A percentile compares a stretch with the other conserved stretches of the same genome.
These are phyloP conservation scores for Exophiala spinifera DNA, from an alignment of 2,329 filamentous ascomycete genomes.

Conservation along the genomic window DNA sequence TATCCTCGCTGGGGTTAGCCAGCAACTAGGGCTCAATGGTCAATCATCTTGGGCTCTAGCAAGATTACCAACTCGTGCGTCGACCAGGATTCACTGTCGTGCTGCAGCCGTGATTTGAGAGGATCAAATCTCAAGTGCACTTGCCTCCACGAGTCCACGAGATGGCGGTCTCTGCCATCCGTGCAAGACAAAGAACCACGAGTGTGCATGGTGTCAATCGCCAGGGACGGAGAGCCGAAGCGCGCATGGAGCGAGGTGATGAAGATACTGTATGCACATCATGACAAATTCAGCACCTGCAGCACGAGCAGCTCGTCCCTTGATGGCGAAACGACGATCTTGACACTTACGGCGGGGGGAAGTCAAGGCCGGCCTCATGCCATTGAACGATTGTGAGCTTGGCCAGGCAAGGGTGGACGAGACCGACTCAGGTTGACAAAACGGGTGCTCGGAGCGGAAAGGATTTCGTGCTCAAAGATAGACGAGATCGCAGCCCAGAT, in stretches of 20 bases:
- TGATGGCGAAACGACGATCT: too few relatives aligned
- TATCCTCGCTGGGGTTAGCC: not conserved
- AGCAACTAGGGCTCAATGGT: not conserved
- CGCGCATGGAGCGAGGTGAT: not conserved
- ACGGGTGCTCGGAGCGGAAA: not conserved
- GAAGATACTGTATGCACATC: not conserved
- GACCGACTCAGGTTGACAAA: not conserved
- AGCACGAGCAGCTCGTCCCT: too few relatives aligned
- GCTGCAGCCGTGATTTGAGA: constrained; percentile 1
- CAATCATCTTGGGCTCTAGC: not conserved
- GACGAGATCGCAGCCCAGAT: constrained; percentile 4
- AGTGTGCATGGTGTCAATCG: not conserved
- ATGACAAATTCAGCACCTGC: not conserved
- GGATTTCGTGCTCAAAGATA: not conserved
- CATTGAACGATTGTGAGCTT: not conserved
- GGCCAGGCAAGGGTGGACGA: not conserved
- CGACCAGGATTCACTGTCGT: not conserved
- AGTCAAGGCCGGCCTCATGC: too few relatives aligned
- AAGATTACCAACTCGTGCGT: not conserved
- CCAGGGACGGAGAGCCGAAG: not conserved
- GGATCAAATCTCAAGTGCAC: not conserved
- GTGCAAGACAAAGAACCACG: not conserved
- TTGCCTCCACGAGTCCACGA: not conserved
- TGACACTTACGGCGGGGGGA: too few relatives aligned
- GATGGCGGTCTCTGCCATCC: not conserved